Evolutionary conservation across 148 eudicot species (phyloP).

Genomic region (Rhododendron griersonianum): DNA sequence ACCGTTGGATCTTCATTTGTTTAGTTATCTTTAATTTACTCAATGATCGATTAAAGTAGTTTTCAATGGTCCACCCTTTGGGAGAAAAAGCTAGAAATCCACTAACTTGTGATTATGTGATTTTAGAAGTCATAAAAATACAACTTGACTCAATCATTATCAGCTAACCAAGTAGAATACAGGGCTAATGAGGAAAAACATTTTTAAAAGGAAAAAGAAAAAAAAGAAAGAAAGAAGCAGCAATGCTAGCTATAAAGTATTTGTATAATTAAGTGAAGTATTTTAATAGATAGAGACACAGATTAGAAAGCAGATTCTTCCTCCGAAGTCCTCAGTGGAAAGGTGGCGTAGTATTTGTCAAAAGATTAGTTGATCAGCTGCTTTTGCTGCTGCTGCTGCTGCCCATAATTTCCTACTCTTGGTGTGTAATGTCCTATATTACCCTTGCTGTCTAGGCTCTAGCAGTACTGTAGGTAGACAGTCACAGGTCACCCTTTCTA

Average conservation of each 20-base stretch:
- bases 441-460: neutral
- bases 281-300: neutral
- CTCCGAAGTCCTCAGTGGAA: conserved; percentile 2
- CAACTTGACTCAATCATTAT: conserved; percentile 11
- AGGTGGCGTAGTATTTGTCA: neutral
- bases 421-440: neutral
- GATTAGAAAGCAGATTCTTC: conserved; percentile 1
- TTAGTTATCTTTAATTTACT: neutral
- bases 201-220: neutral
- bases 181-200: neutral
- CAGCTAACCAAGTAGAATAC: conserved; percentile 5
- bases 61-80: conserved; percentile 11
- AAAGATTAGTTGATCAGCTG: conserved; percentile 11
- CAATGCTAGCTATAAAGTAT: neutral
- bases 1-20: conserved; percentile 1
- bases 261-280: neutral
- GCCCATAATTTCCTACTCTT: neutral
- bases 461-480: neutral
- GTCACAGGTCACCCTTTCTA: conserved; percentile 19
- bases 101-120: conserved; percentile 15
- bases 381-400: neutral
- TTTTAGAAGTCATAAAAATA: conserved; percentile 6
- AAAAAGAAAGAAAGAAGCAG: no score
- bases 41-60: neutral
- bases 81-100: neutral